phyloP scores from a whole-genome alignment of 2,329 filamentous ascomycete genomes.

The Cladobotryum protrusum region DNA sequence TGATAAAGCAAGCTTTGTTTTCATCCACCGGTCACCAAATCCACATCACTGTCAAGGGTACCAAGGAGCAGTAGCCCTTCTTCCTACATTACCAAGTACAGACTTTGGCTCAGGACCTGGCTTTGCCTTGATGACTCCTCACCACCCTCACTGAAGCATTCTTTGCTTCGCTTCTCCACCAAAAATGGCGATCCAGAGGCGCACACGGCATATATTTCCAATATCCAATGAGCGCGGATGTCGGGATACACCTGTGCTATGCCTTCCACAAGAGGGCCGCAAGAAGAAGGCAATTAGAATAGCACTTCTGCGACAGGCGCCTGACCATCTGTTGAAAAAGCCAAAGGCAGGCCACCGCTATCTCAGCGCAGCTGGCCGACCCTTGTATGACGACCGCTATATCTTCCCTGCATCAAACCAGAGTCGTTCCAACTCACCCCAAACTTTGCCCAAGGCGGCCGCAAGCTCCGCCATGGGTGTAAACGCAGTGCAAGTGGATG shows the following conservation, averaged over 20 bases:
- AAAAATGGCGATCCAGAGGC: not conserved
- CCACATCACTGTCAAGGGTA: not conserved
- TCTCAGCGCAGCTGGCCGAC: conserved; percentile 5
- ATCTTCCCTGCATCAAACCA: not conserved
- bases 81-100: too few species aligned
- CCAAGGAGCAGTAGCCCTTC: too few species aligned
- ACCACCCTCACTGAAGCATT: not conserved
- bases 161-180: not conserved
- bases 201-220: conserved; percentile 4
- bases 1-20: not conserved
- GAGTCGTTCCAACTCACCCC: not conserved
- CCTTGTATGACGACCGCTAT: conserved; percentile 10
- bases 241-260: conserved; percentile 1
- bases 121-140: not conserved
- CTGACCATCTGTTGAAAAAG: conserved; percentile 12
- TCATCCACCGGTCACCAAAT: not conserved
- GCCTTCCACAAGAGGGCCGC: not conserved
- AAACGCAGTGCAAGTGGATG: not conserved
- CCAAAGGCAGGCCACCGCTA: conserved; percentile 13
- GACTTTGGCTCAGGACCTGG: too few species aligned
- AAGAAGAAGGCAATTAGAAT: conserved; percentile 1
- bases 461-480: not conserved
- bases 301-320: not conserved
- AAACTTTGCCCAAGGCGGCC: not conserved
- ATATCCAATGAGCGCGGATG: conserved; percentile 14